Evolutionary conservation across 2,329 filamentous ascomycete species (phyloP), one percentile per base, ranked within the genome.

Genomic region (Sporothrix euskadiensis): DNA sequence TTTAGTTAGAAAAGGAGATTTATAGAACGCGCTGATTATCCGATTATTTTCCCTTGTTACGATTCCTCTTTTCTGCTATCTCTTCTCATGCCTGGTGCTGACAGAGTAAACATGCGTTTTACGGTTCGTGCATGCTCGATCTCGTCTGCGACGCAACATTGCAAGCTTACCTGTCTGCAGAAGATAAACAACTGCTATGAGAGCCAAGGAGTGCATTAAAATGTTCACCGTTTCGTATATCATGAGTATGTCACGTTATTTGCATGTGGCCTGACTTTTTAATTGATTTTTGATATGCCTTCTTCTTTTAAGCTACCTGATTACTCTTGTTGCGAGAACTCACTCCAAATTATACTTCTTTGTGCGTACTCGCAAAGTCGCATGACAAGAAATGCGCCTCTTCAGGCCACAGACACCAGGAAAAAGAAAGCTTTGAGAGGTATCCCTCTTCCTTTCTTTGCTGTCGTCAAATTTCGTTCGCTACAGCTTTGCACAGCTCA

Each of bases 1-100:
- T 68, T 66, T 57, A 44, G 47, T 72, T 66, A 66, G 49, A 72
- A 32, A 47, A 57, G 59, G 49, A 44, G 59, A 68, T 68, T 61
- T 44, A 61, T 71, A 71, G 61, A 72, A 63, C 19, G 69, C 69
- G 57, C 44, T 71, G 57, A 39, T 65, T 52, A 26, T 26, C 26
- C 2, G 65, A 52, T 63, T 16, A 10, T 26, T 22, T 22, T 39
- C 61, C 32, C 16, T 39, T 32, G 26, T 26, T 3, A 6, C 35
- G 44, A 56, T 8, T 2, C 14, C n/a, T 30, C 22, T 30, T 30
- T 4, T 30, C 5, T n/a, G 9, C 8, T 12, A 22, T n/a, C 26
- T 14, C 47, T 19, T 39, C n/a, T 54, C 19, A 30, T 52, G 32
- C n/a, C 22, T 16, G 61, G 2, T 12, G 61, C 61, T 66, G 39